Evolutionary conservation across 148 eudicot species (phyloP).

Genomic region (Fallopia convolvulus): DNA sequence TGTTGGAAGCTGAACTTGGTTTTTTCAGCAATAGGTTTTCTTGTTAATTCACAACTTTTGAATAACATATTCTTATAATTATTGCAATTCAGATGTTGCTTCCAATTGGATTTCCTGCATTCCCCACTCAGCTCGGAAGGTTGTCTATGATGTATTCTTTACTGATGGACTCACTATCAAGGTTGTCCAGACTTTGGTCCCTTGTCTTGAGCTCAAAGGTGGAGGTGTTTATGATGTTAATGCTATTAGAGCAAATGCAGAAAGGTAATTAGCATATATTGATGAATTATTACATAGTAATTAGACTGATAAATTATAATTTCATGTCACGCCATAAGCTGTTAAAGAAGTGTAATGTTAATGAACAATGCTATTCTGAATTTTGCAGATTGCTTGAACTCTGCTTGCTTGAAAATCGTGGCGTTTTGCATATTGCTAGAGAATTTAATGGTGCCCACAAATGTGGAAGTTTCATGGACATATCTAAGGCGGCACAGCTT

Average conservation of each 20-base stretch:
- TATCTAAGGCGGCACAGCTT: conserved; percentile 64
- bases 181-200: conserved; percentile 71
- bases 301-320: neutral
- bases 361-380: neutral
- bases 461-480: conserved; percentile 26
- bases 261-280: conserved; percentile 44
- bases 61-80: neutral
- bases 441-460: conserved; percentile 39
- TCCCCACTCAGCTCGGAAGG: conserved; percentile 64
- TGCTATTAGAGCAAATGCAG: conserved; percentile 62
- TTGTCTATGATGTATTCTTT: conserved; percentile 81
- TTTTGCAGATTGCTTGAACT: conserved; percentile 60
- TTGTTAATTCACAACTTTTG: neutral
- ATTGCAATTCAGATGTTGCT: conserved; percentile 69
- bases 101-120: conserved; percentile 74
- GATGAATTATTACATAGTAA: neutral
- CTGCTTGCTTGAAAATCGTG: conserved; percentile 65
- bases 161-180: conserved; percentile 42
- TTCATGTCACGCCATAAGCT: neutral
- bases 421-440: conserved; percentile 47
- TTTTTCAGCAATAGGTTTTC: neutral
- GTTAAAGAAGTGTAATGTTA: neutral
- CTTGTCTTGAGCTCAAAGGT: conserved; percentile 47
- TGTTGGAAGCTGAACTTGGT: neutral
- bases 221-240: conserved; percentile 25